Conservation (phyloP, 2,329 filamentous ascomycete genomes). For the Aureobasidium sp. region DNA sequence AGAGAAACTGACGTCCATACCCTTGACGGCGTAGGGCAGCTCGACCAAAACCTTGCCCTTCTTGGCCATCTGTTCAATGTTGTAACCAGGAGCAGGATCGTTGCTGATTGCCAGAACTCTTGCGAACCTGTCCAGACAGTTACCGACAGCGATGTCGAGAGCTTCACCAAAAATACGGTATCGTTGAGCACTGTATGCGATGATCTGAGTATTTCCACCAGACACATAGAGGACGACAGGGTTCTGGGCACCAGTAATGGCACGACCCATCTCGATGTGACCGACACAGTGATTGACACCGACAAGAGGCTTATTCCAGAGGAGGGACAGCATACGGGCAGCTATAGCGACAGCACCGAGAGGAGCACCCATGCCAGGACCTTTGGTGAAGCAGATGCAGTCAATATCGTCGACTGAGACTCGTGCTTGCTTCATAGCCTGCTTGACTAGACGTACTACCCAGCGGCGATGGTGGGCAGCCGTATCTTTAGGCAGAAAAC, state of each 20-base stretch:
- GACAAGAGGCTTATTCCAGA: constrained; percentile 85
- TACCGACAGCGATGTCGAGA: constrained; percentile 93
- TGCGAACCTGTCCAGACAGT: constrained; percentile 93
- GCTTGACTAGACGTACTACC: constrained; percentile 75
- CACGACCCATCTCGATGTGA: constrained; percentile 96
- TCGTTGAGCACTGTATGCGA: constrained; percentile 86
- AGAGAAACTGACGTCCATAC: constrained; percentile 96
- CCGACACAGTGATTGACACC: constrained; percentile 98
- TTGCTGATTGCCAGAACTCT: constrained; percentile 87
- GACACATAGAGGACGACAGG: constrained; percentile 94
- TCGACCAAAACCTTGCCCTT: constrained; percentile 68
- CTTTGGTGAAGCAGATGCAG: constrained; percentile 92
- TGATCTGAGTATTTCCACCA: constrained; percentile 95
- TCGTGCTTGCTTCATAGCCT: constrained; percentile 65
- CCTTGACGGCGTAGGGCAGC: constrained; percentile 91
- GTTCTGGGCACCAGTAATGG: constrained; percentile 83
- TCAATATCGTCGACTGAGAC: constrained; percentile 61
- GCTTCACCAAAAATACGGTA: constrained; percentile 98
- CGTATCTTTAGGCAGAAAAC: constrained; percentile 94
- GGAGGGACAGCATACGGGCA: constrained; percentile 69
- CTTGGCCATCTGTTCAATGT: constrained; percentile 90
- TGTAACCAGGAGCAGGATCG: constrained; percentile 93
- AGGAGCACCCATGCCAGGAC: constrained; percentile 93
- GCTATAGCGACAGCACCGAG: constrained; percentile 80
- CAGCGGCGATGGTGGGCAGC: constrained; percentile 82